Evolutionary conservation across 805 yeast genomes (phyloP), one percentile per base, ranked within the genome.

Genomic region (Candida suzukii): DNA sequence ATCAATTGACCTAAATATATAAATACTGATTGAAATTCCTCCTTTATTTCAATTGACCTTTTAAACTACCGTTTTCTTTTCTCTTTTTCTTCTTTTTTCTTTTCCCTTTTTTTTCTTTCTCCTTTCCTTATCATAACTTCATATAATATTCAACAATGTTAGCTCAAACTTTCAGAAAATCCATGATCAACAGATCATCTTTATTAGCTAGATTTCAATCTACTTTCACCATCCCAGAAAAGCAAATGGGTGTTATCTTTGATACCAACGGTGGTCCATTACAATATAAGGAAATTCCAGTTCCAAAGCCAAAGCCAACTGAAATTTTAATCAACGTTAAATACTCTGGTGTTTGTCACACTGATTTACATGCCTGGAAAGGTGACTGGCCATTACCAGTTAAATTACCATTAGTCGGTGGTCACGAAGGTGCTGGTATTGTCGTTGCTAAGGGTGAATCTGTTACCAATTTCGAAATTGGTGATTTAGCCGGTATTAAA

Each of bases 321-420:
- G 85, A 80, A 62, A 64, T 80, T 44, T 69, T 80, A 59, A 70
- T 80, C 54, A 74, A 80, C 56, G 80, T 80, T 58, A 78, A 78
- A 64, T 80, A 77, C 67, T 79, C 86, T 12, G 86, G 86, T 63
- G 85, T 80, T 43, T 80, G 86, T 60, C 86, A 80, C 69, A 78
- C 85, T 24, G 86, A 80, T 58, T 73, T 80, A 59, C 86, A 80
- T 65, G 85, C 85, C 34, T 78, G 83, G 83, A 74, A 76, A 57
- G 83, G 83, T 54, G 83, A 78, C 57, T 78, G 83, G 83, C 78
- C 84, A 46, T 68, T 79, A 64, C 73, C 63, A 56, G 67, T 56
- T 60, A 71, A 56, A 68, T 66, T 78, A 52, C 84, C 83, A 33
- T 67, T 78, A 52, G 81, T 78, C 36, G 85, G 85, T 53, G 85